Base-by-base conservation (phyloP, 2,329 filamentous ascomycete genomes). In the Aspergillus jensenii region DNA sequence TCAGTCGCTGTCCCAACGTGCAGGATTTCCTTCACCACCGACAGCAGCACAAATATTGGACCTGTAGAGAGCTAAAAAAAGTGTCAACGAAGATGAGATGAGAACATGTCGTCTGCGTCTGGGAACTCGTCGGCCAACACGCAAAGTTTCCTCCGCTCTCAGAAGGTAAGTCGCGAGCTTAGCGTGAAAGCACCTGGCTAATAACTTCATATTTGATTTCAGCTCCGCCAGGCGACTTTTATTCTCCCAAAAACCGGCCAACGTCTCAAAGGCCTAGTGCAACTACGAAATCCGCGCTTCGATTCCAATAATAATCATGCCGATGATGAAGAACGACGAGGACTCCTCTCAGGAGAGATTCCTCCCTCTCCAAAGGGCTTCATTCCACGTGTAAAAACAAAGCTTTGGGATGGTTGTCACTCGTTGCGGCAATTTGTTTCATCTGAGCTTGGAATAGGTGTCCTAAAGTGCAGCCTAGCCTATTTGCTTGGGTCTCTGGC, bases 391-490 rank as follows among this genome's bases (percentile, higher is more conserved):
- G 48, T 72, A 44, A 65, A 48, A 49, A 59, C 62, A 39, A 68
- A 49, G 54, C 61, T 78, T 53, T 76, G 68, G 53, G 65, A 78
- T 27, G 65, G 72, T 3, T 72, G 75, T 61, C 63, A 67, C n/a
- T 73, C 71, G 50, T 69, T 82, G 48, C 82, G 84, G 74, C 69
- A 74, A 57, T 95, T 91, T 80, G 69, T 87, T 6, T 79, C 82
- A 39, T 93, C 91, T 0, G 87, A 89, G 35, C 87, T 84, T 35
- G 93, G 91, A 6, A 87, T 88, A 59, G 89, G 88, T 40, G 90
- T 96, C 53, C 78, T 97, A 68, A 97, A 97, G 76, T 97, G 92
- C 79, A 93, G 91, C 33, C 76, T 97, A 60, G 93, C 93, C 45
- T 97, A 97, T 76, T 79, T 96, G 4, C 76, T 97, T 35, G 93